phyloP scores from a whole-genome alignment of 192 early-diverging fungal genomes.

The Backusella parvicylindrica region DNA sequence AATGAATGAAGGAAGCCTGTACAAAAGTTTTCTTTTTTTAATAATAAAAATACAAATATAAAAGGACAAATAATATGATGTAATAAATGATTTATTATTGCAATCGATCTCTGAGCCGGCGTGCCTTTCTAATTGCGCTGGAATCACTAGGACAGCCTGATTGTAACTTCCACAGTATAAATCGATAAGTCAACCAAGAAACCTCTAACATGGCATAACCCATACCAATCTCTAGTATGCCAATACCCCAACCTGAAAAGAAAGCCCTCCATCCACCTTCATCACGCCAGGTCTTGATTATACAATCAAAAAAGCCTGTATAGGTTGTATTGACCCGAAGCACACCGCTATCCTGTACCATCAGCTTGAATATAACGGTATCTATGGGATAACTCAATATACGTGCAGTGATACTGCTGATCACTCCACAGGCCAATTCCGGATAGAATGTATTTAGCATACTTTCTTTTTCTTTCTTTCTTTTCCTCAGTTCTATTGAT shows the following conservation, averaged over 20 bases:
- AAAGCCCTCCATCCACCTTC: conserved; percentile 29
- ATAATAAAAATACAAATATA: no score
- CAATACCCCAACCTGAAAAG: conserved; percentile 30
- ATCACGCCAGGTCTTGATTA: conserved; percentile 24
- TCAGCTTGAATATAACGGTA: conserved; percentile 42
- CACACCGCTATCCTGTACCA: conserved; percentile 40
- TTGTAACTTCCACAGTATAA: neutral
- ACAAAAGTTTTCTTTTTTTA: no score
- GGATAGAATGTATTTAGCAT: conserved; percentile 46
- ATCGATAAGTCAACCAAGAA: conserved; percentile 27
- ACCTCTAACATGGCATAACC: conserved; percentile 44
- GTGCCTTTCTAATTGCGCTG: conserved; percentile 11
- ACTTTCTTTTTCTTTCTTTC: conserved; percentile 1
- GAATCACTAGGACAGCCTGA: neutral
- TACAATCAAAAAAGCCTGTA: conserved; percentile 41
- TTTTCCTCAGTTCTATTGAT: neutral
- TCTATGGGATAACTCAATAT: conserved; percentile 45
- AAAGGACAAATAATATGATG: no score
- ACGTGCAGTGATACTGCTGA: conserved; percentile 43
- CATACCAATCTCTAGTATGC: conserved; percentile 37
- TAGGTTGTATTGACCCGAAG: conserved; percentile 36
- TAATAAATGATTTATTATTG: neutral
- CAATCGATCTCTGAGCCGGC: neutral
- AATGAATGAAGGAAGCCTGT: neutral
- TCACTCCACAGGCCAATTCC: conserved; percentile 46